phyloP scores from a whole-genome alignment of 306 rosid genomes.

The Spatholobus suberectus region DNA sequence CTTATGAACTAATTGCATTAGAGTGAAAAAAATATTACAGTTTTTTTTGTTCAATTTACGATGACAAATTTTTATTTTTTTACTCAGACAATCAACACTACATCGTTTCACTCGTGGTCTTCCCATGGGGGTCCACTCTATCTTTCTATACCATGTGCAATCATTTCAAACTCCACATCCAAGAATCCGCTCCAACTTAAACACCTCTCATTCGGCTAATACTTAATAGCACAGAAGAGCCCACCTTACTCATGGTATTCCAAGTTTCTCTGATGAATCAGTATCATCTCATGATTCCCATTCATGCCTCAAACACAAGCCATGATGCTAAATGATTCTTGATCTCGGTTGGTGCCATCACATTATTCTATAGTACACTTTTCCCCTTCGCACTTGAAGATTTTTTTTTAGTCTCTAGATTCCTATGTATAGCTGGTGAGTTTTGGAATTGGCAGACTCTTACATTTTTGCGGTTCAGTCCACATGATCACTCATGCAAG shows the following conservation, averaged over 20 bases:
- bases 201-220: background rate
- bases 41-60: background rate
- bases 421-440: background rate
- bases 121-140: slow-evolving; percentile 15
- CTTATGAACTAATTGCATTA: background rate
- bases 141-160: slow-evolving; percentile 3
- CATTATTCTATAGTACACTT: background rate
- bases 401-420: background rate
- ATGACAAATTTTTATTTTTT: background rate
- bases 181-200: slow-evolving; percentile 9
- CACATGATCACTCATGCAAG: slow-evolving; percentile 24
- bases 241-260: background rate
- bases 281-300: background rate
- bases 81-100: background rate
- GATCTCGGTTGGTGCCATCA: slow-evolving; percentile 4
- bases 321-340: background rate
- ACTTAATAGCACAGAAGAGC: background rate
- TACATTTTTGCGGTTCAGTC: background rate
- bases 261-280: slow-evolving; percentile 6
- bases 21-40: background rate
- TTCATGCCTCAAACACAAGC: background rate
- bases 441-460: background rate
- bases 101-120: slow-evolving; percentile 11
- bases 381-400: background rate
- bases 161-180: slow-evolving; percentile 1